Percentiles rank a stretch among this genome's conserved stretches.
phyloP scores from a whole-genome alignment of 2,329 filamentous ascomycete genomes.

The Pyricularia grisea region DNA sequence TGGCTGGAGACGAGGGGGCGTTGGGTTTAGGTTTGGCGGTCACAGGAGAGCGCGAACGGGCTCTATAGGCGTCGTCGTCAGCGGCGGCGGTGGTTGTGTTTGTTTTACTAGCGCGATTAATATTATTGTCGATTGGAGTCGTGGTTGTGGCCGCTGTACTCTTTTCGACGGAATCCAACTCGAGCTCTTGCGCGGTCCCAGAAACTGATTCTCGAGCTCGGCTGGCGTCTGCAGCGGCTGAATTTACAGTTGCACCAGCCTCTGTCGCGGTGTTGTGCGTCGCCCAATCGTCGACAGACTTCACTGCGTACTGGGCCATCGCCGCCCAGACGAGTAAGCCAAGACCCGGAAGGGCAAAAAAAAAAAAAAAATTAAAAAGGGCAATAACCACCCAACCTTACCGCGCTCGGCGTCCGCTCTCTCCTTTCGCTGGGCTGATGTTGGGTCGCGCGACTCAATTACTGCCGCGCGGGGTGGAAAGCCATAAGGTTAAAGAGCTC shows the following conservation, averaged over 20 bases:
- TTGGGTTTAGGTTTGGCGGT: neutral
- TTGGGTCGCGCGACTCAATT: neutral
- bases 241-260: neutral
- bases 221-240: neutral
- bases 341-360: neutral
- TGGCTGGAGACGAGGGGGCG: neutral
- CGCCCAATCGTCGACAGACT: slow-evolving; percentile 3
- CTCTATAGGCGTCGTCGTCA: slow-evolving; percentile 2
- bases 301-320: slow-evolving; percentile 17
- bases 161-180: neutral
- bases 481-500: slow-evolving; percentile 7
- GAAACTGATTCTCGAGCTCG: neutral
- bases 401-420: neutral
- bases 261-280: neutral
- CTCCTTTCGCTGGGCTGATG: neutral
- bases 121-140: neutral
- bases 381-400: neutral
- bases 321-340: slow-evolving; percentile 6
- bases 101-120: neutral
- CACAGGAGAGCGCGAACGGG: slow-evolving; percentile 6
- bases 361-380: neutral
- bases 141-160: neutral
- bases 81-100: neutral
- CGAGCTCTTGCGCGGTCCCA: neutral
- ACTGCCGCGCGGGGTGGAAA: neutral